Evolutionary conservation across 2,329 filamentous ascomycete genomes (phyloP).

Genomic region (Colletotrichum orbiculare): DNA sequence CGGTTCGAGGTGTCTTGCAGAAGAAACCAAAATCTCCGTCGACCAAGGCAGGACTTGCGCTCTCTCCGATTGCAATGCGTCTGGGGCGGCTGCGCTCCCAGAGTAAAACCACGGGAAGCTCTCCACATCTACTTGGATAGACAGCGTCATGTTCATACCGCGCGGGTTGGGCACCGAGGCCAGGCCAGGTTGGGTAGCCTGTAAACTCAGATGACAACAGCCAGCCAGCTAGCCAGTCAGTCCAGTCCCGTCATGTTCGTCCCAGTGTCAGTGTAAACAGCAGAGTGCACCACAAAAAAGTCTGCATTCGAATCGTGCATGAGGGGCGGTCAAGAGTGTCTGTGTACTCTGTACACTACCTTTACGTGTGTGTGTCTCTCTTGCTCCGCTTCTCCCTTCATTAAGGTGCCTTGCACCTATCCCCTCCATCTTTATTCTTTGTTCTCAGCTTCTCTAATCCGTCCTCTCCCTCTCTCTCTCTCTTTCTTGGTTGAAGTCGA

Average conservation of each 20-base stretch:
- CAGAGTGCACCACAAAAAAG: constrained; percentile 13
- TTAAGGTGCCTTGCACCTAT: constrained; percentile 17
- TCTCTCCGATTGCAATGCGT: constrained; percentile 14
- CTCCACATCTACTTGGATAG: background rate
- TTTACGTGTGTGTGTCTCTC: background rate
- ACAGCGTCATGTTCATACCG: background rate
- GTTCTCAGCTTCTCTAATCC: background rate
- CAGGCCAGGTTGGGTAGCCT: constrained; percentile 12
- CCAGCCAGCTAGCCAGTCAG: no score
- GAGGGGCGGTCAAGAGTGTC: constrained; percentile 32
- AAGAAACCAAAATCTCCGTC: no score
- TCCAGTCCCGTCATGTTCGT: no score
- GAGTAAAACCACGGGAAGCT: constrained; percentile 3
- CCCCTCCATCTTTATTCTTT: constrained; percentile 1
- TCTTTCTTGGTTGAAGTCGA: background rate
- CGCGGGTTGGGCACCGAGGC: constrained; percentile 2
- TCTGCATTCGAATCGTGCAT: constrained; percentile 15
- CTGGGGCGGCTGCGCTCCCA: constrained; percentile 1
- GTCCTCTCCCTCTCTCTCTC: background rate
- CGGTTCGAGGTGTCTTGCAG: constrained; percentile 4
- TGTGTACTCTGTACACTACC: no score
- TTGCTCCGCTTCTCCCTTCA: constrained; percentile 6
- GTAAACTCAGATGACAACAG: constrained; percentile 11
- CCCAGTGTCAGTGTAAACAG: background rate
- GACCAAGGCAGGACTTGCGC: background rate